Evolutionary conservation across 2,329 filamentous ascomycete species (phyloP).

Genomic region (Diplodia corticola): DNA sequence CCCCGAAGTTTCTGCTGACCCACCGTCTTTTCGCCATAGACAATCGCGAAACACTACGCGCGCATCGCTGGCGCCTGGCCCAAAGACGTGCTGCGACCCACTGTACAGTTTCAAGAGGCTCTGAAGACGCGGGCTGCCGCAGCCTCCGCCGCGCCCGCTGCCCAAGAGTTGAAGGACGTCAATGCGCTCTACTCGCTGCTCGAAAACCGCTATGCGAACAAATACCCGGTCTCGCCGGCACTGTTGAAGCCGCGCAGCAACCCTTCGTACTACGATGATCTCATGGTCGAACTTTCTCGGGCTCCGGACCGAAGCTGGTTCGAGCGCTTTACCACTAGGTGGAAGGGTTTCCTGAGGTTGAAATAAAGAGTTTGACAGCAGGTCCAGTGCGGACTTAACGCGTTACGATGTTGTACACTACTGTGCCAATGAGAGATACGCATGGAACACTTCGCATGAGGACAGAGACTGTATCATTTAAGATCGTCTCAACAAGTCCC

Average conservation of each 20-base stretch:
- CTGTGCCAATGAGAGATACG: not conserved
- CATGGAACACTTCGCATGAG: not conserved
- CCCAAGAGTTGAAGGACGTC: conserved; percentile 48
- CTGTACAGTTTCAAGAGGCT: conserved; percentile 46
- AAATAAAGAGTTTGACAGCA: not conserved
- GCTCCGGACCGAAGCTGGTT: conserved; percentile 40
- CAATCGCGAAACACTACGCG: conserved; percentile 50
- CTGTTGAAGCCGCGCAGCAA: conserved; percentile 37
- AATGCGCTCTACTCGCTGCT: conserved; percentile 63
- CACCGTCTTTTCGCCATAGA: conserved; percentile 25
- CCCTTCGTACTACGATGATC: conserved; percentile 37
- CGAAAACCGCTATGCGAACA: conserved; percentile 57
- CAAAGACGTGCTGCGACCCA: conserved; percentile 51
- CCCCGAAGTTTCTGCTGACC: not conserved
- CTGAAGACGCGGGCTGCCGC: conserved; percentile 43
- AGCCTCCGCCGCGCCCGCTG: conserved; percentile 25
- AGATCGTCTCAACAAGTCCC: not conserved
- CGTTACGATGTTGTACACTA: not conserved
- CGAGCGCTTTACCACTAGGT: conserved; percentile 37
- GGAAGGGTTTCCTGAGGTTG: conserved; percentile 42
- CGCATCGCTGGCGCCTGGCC: conserved; percentile 54
- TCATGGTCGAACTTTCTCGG: conserved; percentile 40
- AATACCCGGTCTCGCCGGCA: conserved; percentile 33
- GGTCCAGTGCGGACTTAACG: not conserved
- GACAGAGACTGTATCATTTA: not conserved